Base-by-base conservation (phyloP, 768 basidiomycete species). In the Tubosaeta sp. region DNA sequence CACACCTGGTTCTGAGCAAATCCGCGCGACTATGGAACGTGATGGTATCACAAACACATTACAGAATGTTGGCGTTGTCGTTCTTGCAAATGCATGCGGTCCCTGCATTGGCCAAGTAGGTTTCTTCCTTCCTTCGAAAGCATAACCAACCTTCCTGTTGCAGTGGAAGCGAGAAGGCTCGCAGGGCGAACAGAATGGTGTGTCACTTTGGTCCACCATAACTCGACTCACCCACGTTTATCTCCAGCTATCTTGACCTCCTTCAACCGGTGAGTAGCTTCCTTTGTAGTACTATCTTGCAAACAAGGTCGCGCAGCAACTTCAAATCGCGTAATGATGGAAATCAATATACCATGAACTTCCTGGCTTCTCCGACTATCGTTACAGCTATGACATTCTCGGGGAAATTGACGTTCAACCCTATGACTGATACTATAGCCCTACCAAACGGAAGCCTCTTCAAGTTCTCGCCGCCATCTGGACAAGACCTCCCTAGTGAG, bases 361-460 rank as follows among this genome's bases (percentile, higher is more conserved):
- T 99, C 76, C 80, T 99, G 52, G 93, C 95, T 8, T 97, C 95
- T 5, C 97, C 97, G 1, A 95, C 94, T 32, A 79, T 97, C 53
- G 97, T 98, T 17, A 98, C 97, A 19, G 97, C 97, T 1, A 93
- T 95, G 91, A 85, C 95, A 1, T 98, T 98, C 72, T 86, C 92
- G 9, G 97, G 95, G 35, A 86, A 83, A 65, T 78, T 98, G 39
- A 85, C 90, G 11, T 99, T 99, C 76, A 95, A 98, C 65, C 97
- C 97, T 2, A 77, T 86, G 62, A 87, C 82, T 16, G 97, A 99
- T 70, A 74, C 80, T 13, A 73, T 85, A 75, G 42, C 57, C 58
- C 68, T 84, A 43, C 80, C 87, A 43, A 81, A 85, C 37, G 97
- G 95, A 22, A 74, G 82, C 61, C 62, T 70, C 11, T 97, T 98